These are phyloP conservation scores for Plasmodium malariae DNA, from an alignment of 169 alveolate genomes.

Conservation along the genomic window DNA sequence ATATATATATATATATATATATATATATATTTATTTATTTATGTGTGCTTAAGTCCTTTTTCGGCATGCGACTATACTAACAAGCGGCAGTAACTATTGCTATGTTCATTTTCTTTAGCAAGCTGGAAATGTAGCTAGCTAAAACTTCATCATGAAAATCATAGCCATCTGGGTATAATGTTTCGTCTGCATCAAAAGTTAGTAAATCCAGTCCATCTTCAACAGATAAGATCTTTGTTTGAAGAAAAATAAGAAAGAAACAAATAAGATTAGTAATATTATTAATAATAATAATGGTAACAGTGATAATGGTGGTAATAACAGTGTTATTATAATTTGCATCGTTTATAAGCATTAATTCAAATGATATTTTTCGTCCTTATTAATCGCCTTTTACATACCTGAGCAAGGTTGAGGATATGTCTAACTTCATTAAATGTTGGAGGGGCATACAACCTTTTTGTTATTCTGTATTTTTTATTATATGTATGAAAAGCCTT, in stretches of 20 bases:
- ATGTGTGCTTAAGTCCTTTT: neutral
- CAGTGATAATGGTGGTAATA: too few relatives aligned
- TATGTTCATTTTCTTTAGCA: constrained; percentile 65
- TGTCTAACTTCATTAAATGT: constrained; percentile 77
- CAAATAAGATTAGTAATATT: too few relatives aligned
- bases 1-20: constrained; percentile 2
- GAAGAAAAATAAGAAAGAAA: neutral
- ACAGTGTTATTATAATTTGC: too few relatives aligned
- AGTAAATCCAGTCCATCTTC: constrained; percentile 71
- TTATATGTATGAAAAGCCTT: constrained; percentile 77
- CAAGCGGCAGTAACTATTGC: constrained; percentile 83
- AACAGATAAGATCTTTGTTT: constrained; percentile 27
- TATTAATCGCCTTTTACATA: neutral
- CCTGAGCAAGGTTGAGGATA: constrained; percentile 78
- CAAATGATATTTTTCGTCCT: too few relatives aligned
- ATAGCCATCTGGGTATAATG: constrained; percentile 79
- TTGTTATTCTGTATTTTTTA: constrained; percentile 46
- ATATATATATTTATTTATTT: neutral
- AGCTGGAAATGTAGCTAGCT: constrained; percentile 56
- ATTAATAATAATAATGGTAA: too few relatives aligned
- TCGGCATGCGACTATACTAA: neutral
- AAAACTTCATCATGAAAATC: constrained; percentile 66
- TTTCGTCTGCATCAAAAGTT: constrained; percentile 81
- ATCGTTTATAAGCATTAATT: too few relatives aligned
- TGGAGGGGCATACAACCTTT: constrained; percentile 75